Base-by-base conservation (phyloP, 192 early-diverging fungal species). In the Coemansia sp. region DNA sequence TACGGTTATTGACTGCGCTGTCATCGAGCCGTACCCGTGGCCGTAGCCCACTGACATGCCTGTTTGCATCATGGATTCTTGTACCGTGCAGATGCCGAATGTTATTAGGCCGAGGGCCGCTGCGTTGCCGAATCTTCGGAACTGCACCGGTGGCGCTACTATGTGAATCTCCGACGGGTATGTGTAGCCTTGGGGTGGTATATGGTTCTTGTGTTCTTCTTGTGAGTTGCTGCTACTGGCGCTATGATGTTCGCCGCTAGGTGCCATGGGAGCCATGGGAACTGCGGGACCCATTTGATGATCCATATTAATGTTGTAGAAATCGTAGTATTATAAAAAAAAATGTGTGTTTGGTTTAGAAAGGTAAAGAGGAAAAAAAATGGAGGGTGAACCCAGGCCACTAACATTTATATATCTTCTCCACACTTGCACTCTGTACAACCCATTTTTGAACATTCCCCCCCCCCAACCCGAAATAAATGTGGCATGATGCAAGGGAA, bases 1-100 rank as follows among this genome's bases (percentile, higher is more conserved):
- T 2, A 82, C 79, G 2, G 68, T 66, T 4, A 82, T 70, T 11
- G 66, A 74, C 25, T 76, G 74, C 0, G 46, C 78, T 0, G 78
- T 64, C 78, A 81, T 75, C 3, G 67, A 11, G 15, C 67, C 63
- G 19, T 64, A 57, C 0, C 78, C 78, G 48, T 81, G 74, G 1
- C 73, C 78, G 36, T 75, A 81, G 48, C 78, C 78, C 2, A 81
- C 78, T 2, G 78, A 81, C 67, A 81, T 81, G 12, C 78, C 78
- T 0, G 78, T 61, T 6, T 58, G 59, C 78, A 81, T 81, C 78
- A 81, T 81, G 21, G 70, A 69, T 48, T 81, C 66, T 41, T 81
- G 78, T 4, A 81, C 70, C 1, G 78, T 81, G 53, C 78, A 81
- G 15, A 81, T 75, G 1, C 78, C 74, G 21, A 81, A 81, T 1